Conservation (phyloP, 2,329 filamentous ascomycete species). For the Chaetomium sp. region DNA sequence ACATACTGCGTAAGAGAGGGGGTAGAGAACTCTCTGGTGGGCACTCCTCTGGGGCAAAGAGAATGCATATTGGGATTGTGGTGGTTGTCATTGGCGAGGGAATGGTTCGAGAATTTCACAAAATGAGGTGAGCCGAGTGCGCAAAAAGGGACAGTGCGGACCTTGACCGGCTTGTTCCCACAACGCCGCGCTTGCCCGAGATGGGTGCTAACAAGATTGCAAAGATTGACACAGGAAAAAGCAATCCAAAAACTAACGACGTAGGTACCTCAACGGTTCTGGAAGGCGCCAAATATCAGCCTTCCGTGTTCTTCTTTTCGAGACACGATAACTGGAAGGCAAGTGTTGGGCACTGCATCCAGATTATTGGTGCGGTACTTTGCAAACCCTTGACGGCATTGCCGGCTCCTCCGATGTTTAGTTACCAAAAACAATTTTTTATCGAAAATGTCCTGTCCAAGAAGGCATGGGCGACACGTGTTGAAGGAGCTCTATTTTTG, state of each 20-base stretch:
- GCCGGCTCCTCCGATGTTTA: not conserved
- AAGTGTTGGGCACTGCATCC: not conserved
- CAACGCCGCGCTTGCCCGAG: slow-evolving; percentile 6
- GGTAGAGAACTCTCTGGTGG: too few relatives aligned
- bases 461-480: slow-evolving; percentile 11
- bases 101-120: slow-evolving; percentile 13
- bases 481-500: not conserved
- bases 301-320: not conserved
- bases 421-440: not conserved
- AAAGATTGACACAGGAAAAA: not conserved
- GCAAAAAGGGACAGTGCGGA: slow-evolving; percentile 5
- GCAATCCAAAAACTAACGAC: not conserved
- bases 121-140: slow-evolving; percentile 5
- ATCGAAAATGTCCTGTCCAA: not conserved
- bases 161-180: not conserved
- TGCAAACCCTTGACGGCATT: too few relatives aligned
- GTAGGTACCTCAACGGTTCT: not conserved
- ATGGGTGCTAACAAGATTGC: slow-evolving; percentile 2
- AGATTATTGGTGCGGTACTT: not conserved
- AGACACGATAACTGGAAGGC: not conserved
- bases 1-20: not conserved
- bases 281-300: not conserved
- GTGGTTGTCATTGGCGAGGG: slow-evolving; percentile 3
- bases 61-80: not conserved
- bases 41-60: not conserved